Conservation (phyloP, 2,329 filamentous ascomycete species). For the Microdochium nivale region DNA sequence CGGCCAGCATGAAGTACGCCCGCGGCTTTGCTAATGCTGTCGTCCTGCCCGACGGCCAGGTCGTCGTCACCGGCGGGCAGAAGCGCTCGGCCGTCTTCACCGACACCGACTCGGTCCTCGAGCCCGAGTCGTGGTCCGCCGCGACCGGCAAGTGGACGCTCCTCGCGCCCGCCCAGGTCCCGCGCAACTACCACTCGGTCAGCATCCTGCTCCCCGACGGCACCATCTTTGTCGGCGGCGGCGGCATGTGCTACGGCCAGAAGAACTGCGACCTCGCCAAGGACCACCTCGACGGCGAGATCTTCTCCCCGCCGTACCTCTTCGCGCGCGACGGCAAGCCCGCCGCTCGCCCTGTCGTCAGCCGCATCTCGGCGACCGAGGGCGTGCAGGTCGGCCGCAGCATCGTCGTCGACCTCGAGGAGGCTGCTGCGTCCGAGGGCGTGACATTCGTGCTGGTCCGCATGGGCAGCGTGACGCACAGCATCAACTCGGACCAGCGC, state of each 20-base stretch:
- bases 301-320: slow-evolving; percentile 43
- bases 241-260: slow-evolving; percentile 30
- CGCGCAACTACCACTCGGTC: slow-evolving; percentile 16
- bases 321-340: slow-evolving; percentile 28
- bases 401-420: slow-evolving; percentile 21
- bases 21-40: slow-evolving; percentile 31
- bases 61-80: slow-evolving; percentile 40
- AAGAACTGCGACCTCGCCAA: slow-evolving; percentile 22
- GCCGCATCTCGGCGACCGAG: slow-evolving; percentile 16
- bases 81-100: slow-evolving; percentile 31
- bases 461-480: slow-evolving; percentile 35
- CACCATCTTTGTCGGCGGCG: slow-evolving; percentile 29
- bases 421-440: slow-evolving; percentile 14
- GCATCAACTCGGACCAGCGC: slow-evolving; percentile 44
- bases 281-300: slow-evolving; percentile 41
- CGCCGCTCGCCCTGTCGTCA: slow-evolving; percentile 29
- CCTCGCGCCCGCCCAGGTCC: slow-evolving; percentile 26
- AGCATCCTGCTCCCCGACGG: slow-evolving; percentile 24
- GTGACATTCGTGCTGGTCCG: slow-evolving; percentile 30
- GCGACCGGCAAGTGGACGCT: slow-evolving; percentile 26
- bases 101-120: slow-evolving; percentile 29
- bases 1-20: slow-evolving; percentile 24
- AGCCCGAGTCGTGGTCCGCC: slow-evolving; percentile 38
- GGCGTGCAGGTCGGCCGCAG: slow-evolving; percentile 19
- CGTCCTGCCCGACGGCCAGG: slow-evolving; percentile 35